phyloP scores from a whole-genome alignment of 352 stramenopile genomes.

The Globisporangium echinulatum region DNA sequence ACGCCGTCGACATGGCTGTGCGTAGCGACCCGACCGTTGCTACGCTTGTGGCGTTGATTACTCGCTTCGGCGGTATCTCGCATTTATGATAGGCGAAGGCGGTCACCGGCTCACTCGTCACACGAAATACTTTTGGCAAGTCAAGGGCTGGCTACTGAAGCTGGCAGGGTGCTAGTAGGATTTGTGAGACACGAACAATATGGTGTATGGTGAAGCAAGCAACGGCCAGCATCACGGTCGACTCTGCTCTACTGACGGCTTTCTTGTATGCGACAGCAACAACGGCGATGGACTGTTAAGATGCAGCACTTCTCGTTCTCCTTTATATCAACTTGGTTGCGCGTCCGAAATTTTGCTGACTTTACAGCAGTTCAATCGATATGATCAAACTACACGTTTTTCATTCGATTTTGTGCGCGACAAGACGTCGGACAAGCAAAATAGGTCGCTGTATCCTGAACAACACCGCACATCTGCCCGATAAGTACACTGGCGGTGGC shows the following conservation, averaged over 20 bases:
- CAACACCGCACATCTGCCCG: not conserved
- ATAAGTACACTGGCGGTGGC: not conserved
- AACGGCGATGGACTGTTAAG: not conserved
- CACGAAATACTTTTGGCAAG: no score
- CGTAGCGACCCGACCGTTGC: slow-evolving; percentile 3
- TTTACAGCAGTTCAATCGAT: not conserved
- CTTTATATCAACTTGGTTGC: not conserved
- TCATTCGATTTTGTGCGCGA: not conserved
- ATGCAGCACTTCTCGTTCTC: not conserved
- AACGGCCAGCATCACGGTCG: no score
- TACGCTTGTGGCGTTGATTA: not conserved
- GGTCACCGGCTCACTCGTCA: not conserved
- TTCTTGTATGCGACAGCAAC: not conserved
- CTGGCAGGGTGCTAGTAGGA: no score
- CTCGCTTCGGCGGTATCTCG: no score
- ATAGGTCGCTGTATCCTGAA: not conserved
- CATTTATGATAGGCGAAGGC: not conserved
- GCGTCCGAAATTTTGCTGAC: not conserved
- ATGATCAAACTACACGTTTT: not conserved
- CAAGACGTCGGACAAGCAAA: not conserved
- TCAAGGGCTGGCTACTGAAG: no score
- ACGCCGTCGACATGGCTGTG: slow-evolving; percentile 5
- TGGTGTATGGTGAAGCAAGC: not conserved
- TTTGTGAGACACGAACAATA: no score
- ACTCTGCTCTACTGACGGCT: not conserved